Evolutionary conservation across 2,329 filamentous ascomycete species (phyloP).

Genomic region (Colletotrichum agaves): DNA sequence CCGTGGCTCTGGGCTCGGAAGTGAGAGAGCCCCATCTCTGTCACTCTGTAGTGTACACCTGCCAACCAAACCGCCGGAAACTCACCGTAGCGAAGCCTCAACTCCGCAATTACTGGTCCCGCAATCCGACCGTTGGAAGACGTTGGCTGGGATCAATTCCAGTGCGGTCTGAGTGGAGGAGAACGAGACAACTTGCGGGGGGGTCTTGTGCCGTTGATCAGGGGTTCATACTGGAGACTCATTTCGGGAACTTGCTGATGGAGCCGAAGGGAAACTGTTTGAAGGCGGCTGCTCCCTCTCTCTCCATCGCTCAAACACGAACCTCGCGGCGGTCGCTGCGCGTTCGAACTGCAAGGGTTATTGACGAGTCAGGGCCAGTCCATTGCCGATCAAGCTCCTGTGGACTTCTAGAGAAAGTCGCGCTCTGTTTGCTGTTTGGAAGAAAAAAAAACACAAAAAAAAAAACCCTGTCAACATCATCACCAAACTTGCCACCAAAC

Average conservation of each 20-base stretch:
- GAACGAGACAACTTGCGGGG: slow-evolving; percentile 11
- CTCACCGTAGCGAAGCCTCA: not conserved
- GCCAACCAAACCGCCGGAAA: not conserved
- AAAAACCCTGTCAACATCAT: slow-evolving; percentile 11
- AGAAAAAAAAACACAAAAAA: too few relatives aligned
- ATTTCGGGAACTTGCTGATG: slow-evolving; percentile 9
- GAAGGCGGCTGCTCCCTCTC: not conserved
- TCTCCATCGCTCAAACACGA: slow-evolving; percentile 10
- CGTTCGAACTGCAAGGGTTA: slow-evolving; percentile 13
- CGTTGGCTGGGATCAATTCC: slow-evolving; percentile 2
- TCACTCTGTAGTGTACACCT: too few relatives aligned
- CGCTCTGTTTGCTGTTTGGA: too few relatives aligned
- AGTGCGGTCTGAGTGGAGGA: not conserved
- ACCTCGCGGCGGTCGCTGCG: slow-evolving; percentile 15
- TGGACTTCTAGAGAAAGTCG: not conserved
- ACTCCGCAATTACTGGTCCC: not conserved
- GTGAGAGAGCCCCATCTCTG: not conserved
- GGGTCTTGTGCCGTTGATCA: not conserved
- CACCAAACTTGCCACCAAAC: not conserved
- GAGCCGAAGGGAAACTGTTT: not conserved
- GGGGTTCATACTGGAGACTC: slow-evolving; percentile 11
- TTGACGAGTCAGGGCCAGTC: not conserved
- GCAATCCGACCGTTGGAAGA: slow-evolving; percentile 10
- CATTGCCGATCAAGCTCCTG: slow-evolving; percentile 5
- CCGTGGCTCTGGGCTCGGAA: slow-evolving; percentile 2